Conservation (phyloP, 2,329 filamentous ascomycete genomes). For the Diplocarpon rosae region DNA sequence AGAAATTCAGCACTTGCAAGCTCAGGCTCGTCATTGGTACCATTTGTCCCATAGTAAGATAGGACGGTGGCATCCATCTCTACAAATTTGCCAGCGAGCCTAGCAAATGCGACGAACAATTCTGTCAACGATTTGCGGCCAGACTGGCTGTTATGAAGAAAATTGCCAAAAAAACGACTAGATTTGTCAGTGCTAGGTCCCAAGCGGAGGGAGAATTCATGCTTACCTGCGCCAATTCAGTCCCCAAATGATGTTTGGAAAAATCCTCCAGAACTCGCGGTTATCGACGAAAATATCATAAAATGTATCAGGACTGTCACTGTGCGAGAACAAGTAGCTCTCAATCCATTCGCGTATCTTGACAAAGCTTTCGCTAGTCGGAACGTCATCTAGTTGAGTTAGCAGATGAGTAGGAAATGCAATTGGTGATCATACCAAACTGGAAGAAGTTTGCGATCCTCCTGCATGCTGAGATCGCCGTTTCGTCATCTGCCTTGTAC, state of each 20-base stretch:
- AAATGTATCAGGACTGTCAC: slow-evolving; percentile 27
- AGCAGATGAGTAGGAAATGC: slow-evolving; percentile 17
- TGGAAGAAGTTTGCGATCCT: slow-evolving; percentile 27
- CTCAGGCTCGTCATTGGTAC: slow-evolving; percentile 28
- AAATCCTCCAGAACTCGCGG: slow-evolving; percentile 38
- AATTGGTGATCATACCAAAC: slow-evolving; percentile 29
- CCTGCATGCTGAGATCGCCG: slow-evolving; percentile 13
- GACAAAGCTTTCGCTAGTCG: slow-evolving; percentile 35
- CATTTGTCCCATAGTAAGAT: slow-evolving; percentile 16
- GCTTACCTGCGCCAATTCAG: slow-evolving; percentile 34
- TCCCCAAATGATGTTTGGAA: slow-evolving; percentile 40
- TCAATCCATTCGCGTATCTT: slow-evolving; percentile 41
- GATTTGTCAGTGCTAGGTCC: slow-evolving; percentile 10
- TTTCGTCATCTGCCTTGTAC: slow-evolving; percentile 23
- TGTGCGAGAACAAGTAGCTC: slow-evolving; percentile 33
- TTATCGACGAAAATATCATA: slow-evolving; percentile 36
- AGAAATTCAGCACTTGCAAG: slow-evolving; percentile 37
- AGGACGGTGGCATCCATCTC: slow-evolving; percentile 36
- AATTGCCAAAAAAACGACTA: slow-evolving; percentile 26
- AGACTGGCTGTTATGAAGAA: slow-evolving; percentile 17
- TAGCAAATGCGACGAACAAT: slow-evolving; percentile 30
- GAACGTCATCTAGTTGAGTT: slow-evolving; percentile 29
- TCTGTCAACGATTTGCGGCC: slow-evolving; percentile 20
- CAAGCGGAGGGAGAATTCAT: not conserved
- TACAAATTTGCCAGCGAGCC: slow-evolving; percentile 41